These are phyloP conservation scores for Chlamydomonas incerta DNA, from an alignment of 139 green algal genomes.

Conservation along the genomic window DNA sequence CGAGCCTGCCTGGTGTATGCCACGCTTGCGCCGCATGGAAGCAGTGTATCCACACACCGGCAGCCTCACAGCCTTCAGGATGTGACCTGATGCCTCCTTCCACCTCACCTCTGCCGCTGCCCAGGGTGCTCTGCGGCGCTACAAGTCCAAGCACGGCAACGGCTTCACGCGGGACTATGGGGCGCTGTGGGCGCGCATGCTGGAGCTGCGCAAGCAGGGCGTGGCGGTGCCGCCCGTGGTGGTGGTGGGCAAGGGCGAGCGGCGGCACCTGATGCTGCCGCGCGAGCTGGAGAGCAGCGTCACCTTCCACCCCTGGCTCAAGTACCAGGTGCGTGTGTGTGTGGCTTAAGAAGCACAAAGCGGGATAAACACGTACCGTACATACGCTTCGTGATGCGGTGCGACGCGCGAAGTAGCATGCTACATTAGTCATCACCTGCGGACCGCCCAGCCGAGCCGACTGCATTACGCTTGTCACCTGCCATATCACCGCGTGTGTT, in stretches of 20 bases:
- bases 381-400: too few species aligned
- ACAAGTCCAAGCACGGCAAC: constrained; percentile 25
- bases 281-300: constrained; percentile 43
- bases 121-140: constrained; percentile 51
- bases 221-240: neutral
- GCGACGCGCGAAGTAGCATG: too few species aligned
- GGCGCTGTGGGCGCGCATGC: constrained; percentile 45
- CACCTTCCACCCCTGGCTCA: constrained; percentile 23
- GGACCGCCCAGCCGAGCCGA: too few species aligned
- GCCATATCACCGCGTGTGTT: too few species aligned
- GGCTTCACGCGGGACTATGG: constrained; percentile 56
- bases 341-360: too few species aligned
- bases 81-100: neutral
- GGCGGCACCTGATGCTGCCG: constrained; percentile 40
- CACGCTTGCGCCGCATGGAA: neutral
- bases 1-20: too few species aligned
- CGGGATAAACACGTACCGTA: too few species aligned
- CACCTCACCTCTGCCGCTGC: neutral
- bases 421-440: too few species aligned
- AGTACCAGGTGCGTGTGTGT: constrained; percentile 51
- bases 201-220: constrained; percentile 32
- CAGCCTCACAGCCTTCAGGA: too few species aligned
- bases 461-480: too few species aligned
- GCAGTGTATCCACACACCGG: neutral
- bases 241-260: constrained; percentile 54